Evolutionary conservation across 2,329 filamentous ascomycete species (phyloP), one percentile per base, ranked within the genome.

Genomic region (Thielaviopsis musarum): DNA sequence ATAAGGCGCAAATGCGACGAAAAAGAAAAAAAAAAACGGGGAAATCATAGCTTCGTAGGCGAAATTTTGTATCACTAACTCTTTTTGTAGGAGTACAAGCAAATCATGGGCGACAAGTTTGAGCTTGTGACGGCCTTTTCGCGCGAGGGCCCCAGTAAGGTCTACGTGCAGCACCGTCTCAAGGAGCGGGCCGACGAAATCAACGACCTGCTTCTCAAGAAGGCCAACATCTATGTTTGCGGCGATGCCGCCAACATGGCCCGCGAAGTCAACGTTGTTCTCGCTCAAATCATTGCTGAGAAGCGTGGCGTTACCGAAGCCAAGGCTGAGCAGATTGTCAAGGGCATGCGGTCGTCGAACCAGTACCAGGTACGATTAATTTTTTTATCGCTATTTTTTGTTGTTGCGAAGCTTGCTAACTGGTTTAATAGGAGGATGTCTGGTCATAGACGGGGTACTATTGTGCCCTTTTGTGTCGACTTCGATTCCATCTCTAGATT

Each of bases 201-300:
- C 73, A 91, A 95, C 73, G 84, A 91, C 64, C 81, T 98, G 0
- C 78, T 98, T 10, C 78, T 86, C 65, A 78, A 90, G 71, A 87
- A 91, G 70, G 93, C 89, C 5, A 96, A 93, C 73, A 91, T 98
- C 71, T 98, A 98, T 71, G 91, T 98, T 61, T 98, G 94, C 67
- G 93, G 93, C 74, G 93, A 98, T 69, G 94, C 94, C 0, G 88
- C 93, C 60, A 91, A 95, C 75, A 96, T 96, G 91, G 91, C 91
- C 54, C 84, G 91, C 61, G 91, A 95, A 70, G 90, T 96, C 67
- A 96, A 94, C 70, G 77, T 84, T 24, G 82, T 89, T n/a, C 77
- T 98, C 52, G 85, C 79, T 26, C 84, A 94, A 69, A 94, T 97
- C 68, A 84, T 98, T 66, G 78, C 90, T 26, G 83, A 91, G 69